phyloP scores from a whole-genome alignment of 768 basidiomycete species.

The Cyclocybe aegerita region DNA sequence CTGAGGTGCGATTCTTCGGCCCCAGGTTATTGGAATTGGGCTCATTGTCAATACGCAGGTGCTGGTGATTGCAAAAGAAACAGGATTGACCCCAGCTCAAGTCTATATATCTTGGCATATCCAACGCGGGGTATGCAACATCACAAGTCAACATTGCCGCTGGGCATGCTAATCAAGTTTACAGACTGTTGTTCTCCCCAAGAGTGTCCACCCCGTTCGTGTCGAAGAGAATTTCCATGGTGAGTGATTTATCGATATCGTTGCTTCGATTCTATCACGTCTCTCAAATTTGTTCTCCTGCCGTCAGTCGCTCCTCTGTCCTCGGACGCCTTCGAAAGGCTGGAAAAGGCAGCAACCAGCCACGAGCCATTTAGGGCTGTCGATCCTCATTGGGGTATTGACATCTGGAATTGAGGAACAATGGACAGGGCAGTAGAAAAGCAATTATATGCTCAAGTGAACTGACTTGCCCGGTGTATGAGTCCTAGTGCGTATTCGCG shows the following conservation, averaged over 20 bases:
- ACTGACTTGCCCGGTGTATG: no score
- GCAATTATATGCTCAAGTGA: neutral
- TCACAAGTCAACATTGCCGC: neutral
- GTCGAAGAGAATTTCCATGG: constrained; percentile 71
- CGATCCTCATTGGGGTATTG: constrained; percentile 66
- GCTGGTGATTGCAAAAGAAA: constrained; percentile 54
- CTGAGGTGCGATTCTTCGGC: constrained; percentile 37
- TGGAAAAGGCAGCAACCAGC: constrained; percentile 51
- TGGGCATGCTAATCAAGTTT: neutral
- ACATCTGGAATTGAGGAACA: constrained; percentile 53
- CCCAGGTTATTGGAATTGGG: neutral
- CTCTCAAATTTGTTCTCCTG: neutral
- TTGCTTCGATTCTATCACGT: neutral
- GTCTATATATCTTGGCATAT: constrained; percentile 76
- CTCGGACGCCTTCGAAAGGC: constrained; percentile 36
- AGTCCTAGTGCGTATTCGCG: no score
- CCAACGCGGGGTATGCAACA: constrained; percentile 61
- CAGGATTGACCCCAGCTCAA: constrained; percentile 74
- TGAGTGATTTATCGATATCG: constrained; percentile 20
- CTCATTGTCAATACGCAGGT: constrained; percentile 31
- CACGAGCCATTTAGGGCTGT: constrained; percentile 56
- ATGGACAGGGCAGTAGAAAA: neutral
- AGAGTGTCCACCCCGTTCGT: constrained; percentile 70
- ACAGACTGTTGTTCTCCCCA: constrained; percentile 72
- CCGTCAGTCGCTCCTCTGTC: constrained; percentile 35